phyloP scores from a whole-genome alignment of 2,329 filamentous ascomycete genomes.

The Xylaria hypoxylon region DNA sequence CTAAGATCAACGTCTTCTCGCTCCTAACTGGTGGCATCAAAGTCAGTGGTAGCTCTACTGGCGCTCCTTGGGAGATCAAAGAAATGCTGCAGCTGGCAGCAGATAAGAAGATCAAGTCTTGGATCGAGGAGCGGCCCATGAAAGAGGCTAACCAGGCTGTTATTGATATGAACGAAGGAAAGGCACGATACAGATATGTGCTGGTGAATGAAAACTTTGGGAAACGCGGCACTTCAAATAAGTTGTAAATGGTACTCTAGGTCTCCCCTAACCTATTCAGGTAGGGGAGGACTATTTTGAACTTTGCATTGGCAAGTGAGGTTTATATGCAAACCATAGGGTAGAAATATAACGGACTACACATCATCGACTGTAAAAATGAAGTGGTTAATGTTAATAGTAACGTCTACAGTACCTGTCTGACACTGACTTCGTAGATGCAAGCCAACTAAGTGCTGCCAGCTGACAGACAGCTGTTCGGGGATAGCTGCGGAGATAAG shows the following conservation, averaged over 20 bases:
- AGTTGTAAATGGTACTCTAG: conserved; percentile 11
- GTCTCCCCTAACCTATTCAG: too few species aligned
- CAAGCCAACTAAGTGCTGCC: background rate
- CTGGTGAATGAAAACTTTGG: conserved; percentile 57
- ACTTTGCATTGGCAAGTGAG: too few species aligned
- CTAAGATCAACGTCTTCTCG: conserved; percentile 65
- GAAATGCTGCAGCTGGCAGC: conserved; percentile 72
- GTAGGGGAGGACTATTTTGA: too few species aligned
- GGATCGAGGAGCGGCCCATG: conserved; percentile 67
- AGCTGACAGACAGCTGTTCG: background rate
- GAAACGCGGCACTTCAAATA: conserved; percentile 40
- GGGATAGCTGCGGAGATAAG: background rate
- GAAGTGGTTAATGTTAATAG: too few species aligned
- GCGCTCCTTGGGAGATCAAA: conserved; percentile 67
- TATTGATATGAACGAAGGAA: conserved; percentile 67
- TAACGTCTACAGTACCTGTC: too few species aligned
- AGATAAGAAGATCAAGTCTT: conserved; percentile 68
- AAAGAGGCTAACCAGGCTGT: conserved; percentile 68
- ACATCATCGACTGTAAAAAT: too few species aligned
- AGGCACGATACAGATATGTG: conserved; percentile 64
- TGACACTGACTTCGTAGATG: too few species aligned
- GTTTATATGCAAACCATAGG: too few species aligned
- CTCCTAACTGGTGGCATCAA: conserved; percentile 68
- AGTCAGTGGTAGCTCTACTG: conserved; percentile 61
- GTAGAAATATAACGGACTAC: too few species aligned